phyloP scores from a whole-genome alignment of 2,329 filamentous ascomycete genomes.

The Nemania sp. region DNA sequence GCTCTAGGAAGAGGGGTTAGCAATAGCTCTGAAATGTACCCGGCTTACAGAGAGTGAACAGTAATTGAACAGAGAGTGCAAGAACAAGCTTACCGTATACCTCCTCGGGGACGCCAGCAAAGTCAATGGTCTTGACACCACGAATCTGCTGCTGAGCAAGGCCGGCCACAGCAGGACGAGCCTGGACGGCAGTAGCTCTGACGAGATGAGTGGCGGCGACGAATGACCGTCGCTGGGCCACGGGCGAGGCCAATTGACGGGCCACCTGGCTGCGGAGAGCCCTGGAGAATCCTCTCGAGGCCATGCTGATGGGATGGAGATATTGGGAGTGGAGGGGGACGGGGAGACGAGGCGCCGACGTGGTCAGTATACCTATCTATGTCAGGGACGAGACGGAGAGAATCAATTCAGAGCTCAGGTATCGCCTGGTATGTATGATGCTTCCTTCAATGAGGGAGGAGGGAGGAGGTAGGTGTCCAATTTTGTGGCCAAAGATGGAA shows the following conservation, averaged over 20 bases:
- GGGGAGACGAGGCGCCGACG: not conserved
- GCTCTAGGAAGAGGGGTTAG: slow-evolving; percentile 64
- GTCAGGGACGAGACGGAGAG: not conserved
- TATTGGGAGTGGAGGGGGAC: slow-evolving; percentile 38
- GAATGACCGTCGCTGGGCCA: slow-evolving; percentile 66
- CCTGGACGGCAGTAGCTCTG: slow-evolving; percentile 55
- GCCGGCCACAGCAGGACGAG: slow-evolving; percentile 53
- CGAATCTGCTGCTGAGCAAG: slow-evolving; percentile 67
- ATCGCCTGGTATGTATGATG: slow-evolving; percentile 14
- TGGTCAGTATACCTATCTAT: no score
- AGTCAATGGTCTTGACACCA: slow-evolving; percentile 98
- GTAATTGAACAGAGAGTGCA: no score
- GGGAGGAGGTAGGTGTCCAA: slow-evolving; percentile 9
- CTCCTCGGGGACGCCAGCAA: slow-evolving; percentile 91
- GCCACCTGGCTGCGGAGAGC: slow-evolving; percentile 66
- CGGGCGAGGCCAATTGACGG: slow-evolving; percentile 66
- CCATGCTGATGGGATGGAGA: slow-evolving; percentile 62
- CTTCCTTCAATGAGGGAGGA: not conserved
- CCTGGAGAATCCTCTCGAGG: slow-evolving; percentile 74
- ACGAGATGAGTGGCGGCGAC: slow-evolving; percentile 62
- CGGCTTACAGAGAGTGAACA: not conserved
- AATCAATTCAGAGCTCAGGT: slow-evolving; percentile 18
- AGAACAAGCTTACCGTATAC: slow-evolving; percentile 75
- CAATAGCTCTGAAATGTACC: slow-evolving; percentile 4
- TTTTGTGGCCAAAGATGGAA: slow-evolving; percentile 6